Conservation (phyloP, 805 yeast genomes). For the Clavispora vitiphila region DNA sequence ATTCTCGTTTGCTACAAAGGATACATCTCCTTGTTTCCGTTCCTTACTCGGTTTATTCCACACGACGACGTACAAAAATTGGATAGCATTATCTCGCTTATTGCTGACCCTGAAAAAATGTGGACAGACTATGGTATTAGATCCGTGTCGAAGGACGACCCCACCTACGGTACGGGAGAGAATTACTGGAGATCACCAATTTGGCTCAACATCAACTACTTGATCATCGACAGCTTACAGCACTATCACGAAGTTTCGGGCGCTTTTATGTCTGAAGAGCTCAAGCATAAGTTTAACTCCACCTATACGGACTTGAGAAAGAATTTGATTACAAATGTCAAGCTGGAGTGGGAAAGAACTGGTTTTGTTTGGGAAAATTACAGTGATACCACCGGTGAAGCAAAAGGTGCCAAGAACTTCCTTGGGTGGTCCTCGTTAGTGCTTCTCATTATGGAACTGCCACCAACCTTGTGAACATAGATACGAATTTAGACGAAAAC, state of each 20-base stretch:
- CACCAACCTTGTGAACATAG: conserved; percentile 33
- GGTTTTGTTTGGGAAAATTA: conserved; percentile 93
- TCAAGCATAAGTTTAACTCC: conserved; percentile 35
- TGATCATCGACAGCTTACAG: conserved; percentile 64
- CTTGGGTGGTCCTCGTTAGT: conserved; percentile 92
- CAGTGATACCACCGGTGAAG: conserved; percentile 67
- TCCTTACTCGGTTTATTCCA: conserved; percentile 60
- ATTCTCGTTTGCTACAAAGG: conserved; percentile 81
- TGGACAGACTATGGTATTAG: conserved; percentile 80
- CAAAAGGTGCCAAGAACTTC: conserved; percentile 82
- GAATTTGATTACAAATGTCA: conserved; percentile 66
- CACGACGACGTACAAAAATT: conserved; percentile 43
- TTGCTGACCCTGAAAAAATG: conserved; percentile 66
- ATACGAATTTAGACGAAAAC: background rate
- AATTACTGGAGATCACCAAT: conserved; percentile 95
- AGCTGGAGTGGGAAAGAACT: conserved; percentile 62
- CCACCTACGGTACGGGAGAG: conserved; percentile 68
- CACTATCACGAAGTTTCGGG: conserved; percentile 43
- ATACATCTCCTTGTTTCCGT: conserved; percentile 82
- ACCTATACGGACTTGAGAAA: conserved; percentile 53
- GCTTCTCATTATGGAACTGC: conserved; percentile 79
- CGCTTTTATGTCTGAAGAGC: conserved; percentile 21
- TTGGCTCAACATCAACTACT: conserved; percentile 89
- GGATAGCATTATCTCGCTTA: conserved; percentile 46
- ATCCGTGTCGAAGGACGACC: conserved; percentile 67